A percentile compares a stretch with the other conserved stretches of the same genome.
Conservation (phyloP, 2,329 filamentous ascomycete genomes). For the Colletotrichum eleusines region DNA sequence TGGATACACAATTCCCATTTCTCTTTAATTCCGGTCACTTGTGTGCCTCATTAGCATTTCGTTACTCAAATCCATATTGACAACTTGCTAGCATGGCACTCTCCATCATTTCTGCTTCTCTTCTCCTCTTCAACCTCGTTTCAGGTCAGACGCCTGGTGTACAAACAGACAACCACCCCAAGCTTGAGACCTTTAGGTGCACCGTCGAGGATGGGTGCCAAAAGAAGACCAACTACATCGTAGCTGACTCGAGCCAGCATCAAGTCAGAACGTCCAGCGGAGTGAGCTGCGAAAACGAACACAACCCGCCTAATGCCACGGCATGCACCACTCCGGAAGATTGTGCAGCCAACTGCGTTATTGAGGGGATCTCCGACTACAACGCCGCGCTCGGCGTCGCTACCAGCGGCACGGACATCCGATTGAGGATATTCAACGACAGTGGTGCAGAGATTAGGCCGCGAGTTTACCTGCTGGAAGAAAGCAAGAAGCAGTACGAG, state of each 20-base stretch:
- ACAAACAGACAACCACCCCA: conserved; percentile 59
- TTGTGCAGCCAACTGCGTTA: conserved; percentile 64
- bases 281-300: conserved; percentile 45
- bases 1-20: not conserved
- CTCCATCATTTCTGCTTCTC: conserved; percentile 31
- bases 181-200: conserved; percentile 64
- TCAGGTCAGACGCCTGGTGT: conserved; percentile 33
- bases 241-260: conserved; percentile 61
- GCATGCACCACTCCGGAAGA: conserved; percentile 59
- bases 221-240: conserved; percentile 60
- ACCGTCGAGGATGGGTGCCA: conserved; percentile 62
- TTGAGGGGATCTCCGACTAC: conserved; percentile 63
- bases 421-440: conserved; percentile 44
- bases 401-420: conserved; percentile 44
- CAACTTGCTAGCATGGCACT: conserved; percentile 24
- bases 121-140: conserved; percentile 32
- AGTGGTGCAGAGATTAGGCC: conserved; percentile 49
- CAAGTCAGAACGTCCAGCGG: conserved; percentile 49
- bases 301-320: conserved; percentile 49
- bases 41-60: conserved; percentile 10
- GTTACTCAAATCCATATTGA: conserved; percentile 29
- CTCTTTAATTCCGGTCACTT: conserved; percentile 10
- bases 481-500: conserved; percentile 66
- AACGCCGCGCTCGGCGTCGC: conserved; percentile 49
- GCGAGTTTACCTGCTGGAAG: conserved; percentile 69